Evolutionary conservation across 179 eudicot genomes (phyloP).

Genomic region (Beta macrorhiza): DNA sequence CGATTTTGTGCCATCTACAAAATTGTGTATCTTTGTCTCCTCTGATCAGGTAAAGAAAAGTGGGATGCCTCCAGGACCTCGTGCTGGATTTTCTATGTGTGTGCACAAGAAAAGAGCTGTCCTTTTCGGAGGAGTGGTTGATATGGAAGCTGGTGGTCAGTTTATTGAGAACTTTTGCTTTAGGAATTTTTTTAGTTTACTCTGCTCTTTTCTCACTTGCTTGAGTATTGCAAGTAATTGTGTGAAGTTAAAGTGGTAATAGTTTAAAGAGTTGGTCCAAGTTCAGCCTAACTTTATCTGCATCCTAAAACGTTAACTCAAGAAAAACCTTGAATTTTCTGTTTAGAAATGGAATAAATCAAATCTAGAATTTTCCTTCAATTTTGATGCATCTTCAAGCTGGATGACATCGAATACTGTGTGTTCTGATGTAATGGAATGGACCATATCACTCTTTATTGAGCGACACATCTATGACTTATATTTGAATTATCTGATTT

Average conservation of each 20-base stretch:
- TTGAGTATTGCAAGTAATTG: background rate
- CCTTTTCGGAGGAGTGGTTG: conserved; percentile 96
- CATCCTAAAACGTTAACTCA: background rate
- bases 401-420: background rate
- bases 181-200: background rate
- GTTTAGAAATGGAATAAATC: conserved; percentile 2
- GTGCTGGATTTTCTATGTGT: conserved; percentile 94
- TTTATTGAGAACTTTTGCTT: background rate
- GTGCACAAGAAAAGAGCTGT: conserved; percentile 90
- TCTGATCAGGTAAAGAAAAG: conserved; percentile 80
- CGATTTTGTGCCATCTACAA: background rate
- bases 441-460: background rate
- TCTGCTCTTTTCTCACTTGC: background rate
- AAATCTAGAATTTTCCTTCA: background rate
- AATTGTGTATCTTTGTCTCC: conserved; percentile 17
- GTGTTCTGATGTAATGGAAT: background rate
- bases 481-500: too few species aligned
- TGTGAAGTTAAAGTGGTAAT: background rate
- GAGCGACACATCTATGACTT: too few species aligned
- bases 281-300: background rate
- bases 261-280: background rate
- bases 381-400: background rate
- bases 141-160: conserved; percentile 91
- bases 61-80: conserved; percentile 98
- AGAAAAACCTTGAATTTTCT: background rate